Conservation (phyloP, 169 alveolate genomes). For the Theileria orientalis region DNA sequence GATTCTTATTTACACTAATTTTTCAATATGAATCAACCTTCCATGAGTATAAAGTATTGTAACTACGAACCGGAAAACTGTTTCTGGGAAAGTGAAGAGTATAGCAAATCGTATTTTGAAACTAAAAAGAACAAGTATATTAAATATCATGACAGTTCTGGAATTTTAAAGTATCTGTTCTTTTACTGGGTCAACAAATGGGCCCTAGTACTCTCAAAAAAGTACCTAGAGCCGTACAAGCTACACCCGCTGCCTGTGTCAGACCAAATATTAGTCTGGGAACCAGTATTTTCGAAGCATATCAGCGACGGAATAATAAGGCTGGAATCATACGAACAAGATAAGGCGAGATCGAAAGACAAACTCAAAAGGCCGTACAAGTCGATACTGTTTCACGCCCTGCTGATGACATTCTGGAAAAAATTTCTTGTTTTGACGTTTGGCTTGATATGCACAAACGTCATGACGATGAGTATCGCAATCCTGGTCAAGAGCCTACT, state of each 20-base stretch:
- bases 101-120: background rate
- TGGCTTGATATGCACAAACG: slow-evolving; percentile 13
- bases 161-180: slow-evolving; percentile 26
- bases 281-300: slow-evolving; percentile 52
- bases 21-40: too few relatives aligned
- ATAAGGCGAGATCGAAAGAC: background rate
- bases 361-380: background rate
- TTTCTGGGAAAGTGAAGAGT: slow-evolving; percentile 21
- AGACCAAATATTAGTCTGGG: slow-evolving; percentile 47
- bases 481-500: background rate
- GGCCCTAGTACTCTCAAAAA: slow-evolving; percentile 15
- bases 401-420: slow-evolving; percentile 22
- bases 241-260: slow-evolving; percentile 48
- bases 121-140: background rate
- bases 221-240: slow-evolving; percentile 16
- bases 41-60: too few relatives aligned
- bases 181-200: slow-evolving; percentile 38
- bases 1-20: too few relatives aligned
- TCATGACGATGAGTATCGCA: slow-evolving; percentile 14
- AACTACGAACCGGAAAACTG: background rate
- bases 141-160: slow-evolving; percentile 12
- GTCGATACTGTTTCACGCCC: slow-evolving; percentile 19
- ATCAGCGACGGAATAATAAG: slow-evolving; percentile 43
- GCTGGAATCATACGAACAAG: slow-evolving; percentile 13
- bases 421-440: background rate